phyloP scores from a whole-genome alignment of 805 yeast genomes.

The Kodamaea sagamina region DNA sequence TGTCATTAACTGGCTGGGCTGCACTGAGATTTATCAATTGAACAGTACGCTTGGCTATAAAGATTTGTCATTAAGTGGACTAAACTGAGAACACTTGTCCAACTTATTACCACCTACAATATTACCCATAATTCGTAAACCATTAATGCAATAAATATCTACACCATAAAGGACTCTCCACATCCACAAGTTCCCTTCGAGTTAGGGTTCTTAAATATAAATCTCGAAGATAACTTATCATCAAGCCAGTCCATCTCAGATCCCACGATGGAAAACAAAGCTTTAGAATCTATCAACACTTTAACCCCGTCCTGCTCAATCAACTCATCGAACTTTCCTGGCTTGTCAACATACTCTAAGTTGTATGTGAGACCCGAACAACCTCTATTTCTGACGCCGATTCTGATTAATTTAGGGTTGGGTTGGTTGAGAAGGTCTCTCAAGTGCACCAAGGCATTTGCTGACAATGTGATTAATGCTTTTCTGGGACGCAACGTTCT shows the following conservation, averaged over 20 bases:
- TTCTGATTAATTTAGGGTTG: slow-evolving; percentile 82
- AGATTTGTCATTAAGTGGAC: too few relatives aligned
- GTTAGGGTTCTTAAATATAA: slow-evolving; percentile 93
- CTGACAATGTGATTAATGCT: slow-evolving; percentile 81
- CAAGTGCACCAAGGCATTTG: slow-evolving; percentile 75
- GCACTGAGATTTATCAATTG: too few relatives aligned
- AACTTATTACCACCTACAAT: too few relatives aligned
- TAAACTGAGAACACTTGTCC: too few relatives aligned
- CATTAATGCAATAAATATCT: slow-evolving; percentile 13
- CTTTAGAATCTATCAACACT: slow-evolving; percentile 93
- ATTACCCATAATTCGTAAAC: background rate
- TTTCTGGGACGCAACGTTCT: slow-evolving; percentile 82
- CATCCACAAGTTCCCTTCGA: slow-evolving; percentile 98
- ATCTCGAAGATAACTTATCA: slow-evolving; percentile 83
- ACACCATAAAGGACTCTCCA: slow-evolving; percentile 98
- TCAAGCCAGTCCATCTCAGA: slow-evolving; percentile 99
- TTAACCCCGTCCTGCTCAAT: slow-evolving; percentile 92
- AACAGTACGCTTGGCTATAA: too few relatives aligned
- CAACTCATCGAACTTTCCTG: slow-evolving; percentile 94
- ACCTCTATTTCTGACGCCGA: slow-evolving; percentile 95
- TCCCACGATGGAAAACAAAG: slow-evolving; percentile 92
- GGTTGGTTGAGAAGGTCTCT: slow-evolving; percentile 71
- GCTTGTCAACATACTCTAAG: slow-evolving; percentile 82
- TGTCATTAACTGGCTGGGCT: too few relatives aligned
- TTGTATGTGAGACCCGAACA: slow-evolving; percentile 94